Percentiles rank a stretch among this genome's conserved stretches.
Evolutionary conservation across 371 early-diverging fungal genomes (phyloP).

Genomic region (Sporodiniella umbellata): DNA sequence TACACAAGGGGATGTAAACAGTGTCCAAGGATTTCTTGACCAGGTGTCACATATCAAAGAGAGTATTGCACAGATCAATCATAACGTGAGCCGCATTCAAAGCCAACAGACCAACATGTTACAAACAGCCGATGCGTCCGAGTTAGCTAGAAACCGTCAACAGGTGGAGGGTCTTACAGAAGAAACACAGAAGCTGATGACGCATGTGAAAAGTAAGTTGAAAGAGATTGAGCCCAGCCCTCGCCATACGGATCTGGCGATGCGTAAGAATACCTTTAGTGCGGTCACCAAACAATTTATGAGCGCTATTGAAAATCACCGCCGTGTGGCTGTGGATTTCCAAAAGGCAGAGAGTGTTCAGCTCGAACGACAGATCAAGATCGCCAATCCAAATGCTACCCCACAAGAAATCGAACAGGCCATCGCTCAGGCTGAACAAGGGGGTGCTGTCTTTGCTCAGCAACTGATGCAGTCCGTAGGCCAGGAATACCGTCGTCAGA

Average conservation of each 20-base stretch:
- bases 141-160: constrained; percentile 24
- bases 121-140: constrained; percentile 38
- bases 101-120: constrained; percentile 32
- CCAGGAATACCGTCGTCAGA: constrained; percentile 39
- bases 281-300: constrained; percentile 40
- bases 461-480: constrained; percentile 40
- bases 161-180: constrained; percentile 23
- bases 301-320: constrained; percentile 42
- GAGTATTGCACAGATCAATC: constrained; percentile 34
- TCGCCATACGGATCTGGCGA: constrained; percentile 39
- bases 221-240: constrained; percentile 44
- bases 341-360: constrained; percentile 41
- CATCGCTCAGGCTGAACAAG: constrained; percentile 40
- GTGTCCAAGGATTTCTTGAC: constrained; percentile 27
- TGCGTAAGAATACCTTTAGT: constrained; percentile 46
- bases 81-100: constrained; percentile 33
- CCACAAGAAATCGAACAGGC: constrained; percentile 45
- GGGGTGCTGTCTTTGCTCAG: constrained; percentile 46
- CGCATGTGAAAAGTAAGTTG: constrained; percentile 39
- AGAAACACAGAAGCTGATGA: constrained; percentile 39
- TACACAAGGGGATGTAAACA: constrained; percentile 27
- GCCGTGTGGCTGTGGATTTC: constrained; percentile 38
- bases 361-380: constrained; percentile 46
- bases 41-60: constrained; percentile 41
- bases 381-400: constrained; percentile 47